A percentile compares a stretch with the other conserved stretches of the same genome.
Conservation (phyloP, 2,329 filamentous ascomycete genomes). For the Beauveria sp. region DNA sequence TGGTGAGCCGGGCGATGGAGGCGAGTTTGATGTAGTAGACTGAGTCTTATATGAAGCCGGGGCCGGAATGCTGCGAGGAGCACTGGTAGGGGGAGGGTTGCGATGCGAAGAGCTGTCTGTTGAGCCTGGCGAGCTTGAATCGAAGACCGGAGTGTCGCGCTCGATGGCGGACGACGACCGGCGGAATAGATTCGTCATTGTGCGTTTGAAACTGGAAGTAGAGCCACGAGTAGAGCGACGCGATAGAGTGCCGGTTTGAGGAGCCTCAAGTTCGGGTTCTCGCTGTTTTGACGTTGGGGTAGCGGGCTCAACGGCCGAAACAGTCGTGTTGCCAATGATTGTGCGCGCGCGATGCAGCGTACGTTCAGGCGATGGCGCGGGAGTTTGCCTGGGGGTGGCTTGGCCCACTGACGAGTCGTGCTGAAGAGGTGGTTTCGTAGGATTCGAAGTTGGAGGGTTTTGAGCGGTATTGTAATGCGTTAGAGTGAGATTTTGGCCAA, state of each 20-base stretch:
- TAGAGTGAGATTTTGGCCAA: slow-evolving; percentile 23
- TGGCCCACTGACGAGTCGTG: slow-evolving; percentile 3
- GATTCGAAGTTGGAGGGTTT: slow-evolving; percentile 6
- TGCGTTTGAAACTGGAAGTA: slow-evolving; percentile 39
- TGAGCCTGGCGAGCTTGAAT: slow-evolving; percentile 14
- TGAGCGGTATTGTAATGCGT: slow-evolving; percentile 8
- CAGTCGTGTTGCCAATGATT: slow-evolving; percentile 2
- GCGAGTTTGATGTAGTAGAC: slow-evolving; percentile 43
- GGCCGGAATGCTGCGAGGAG: slow-evolving; percentile 10
- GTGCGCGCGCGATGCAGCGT: slow-evolving; percentile 5
- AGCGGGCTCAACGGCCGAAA: neutral
- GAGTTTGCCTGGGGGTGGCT: slow-evolving; percentile 12
- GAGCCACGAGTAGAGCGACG: slow-evolving; percentile 35
- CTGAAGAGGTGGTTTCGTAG: slow-evolving; percentile 4
- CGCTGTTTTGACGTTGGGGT: neutral
- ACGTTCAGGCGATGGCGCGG: slow-evolving; percentile 4
- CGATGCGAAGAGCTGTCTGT: slow-evolving; percentile 19
- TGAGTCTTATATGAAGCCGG: slow-evolving; percentile 33
- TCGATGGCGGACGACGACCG: slow-evolving; percentile 31
- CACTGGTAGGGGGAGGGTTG: slow-evolving; percentile 31
- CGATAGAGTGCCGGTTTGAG: slow-evolving; percentile 24
- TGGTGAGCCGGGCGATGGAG: slow-evolving; percentile 41
- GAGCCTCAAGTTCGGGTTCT: neutral
- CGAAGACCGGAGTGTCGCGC: slow-evolving; percentile 17
- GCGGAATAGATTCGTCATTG: slow-evolving; percentile 43